Percentiles rank a stretch among this genome's conserved stretches.
phyloP scores from a whole-genome alignment of 169 alveolate genomes.

The Eimeria nieschulzi region DNA sequence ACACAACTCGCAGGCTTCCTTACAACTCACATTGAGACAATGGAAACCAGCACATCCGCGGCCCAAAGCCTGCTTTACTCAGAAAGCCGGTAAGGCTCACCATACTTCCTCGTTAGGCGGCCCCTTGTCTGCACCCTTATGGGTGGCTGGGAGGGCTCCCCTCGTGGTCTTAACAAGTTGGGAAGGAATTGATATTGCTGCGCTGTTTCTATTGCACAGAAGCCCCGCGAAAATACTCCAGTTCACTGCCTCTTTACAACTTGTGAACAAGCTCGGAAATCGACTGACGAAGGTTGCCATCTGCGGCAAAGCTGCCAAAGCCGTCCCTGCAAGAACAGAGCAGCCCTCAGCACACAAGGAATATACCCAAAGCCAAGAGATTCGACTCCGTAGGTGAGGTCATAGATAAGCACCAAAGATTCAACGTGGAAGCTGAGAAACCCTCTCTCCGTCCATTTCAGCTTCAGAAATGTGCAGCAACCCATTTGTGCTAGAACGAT shows the following conservation, averaged over 20 bases:
- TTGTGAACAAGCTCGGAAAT: constrained; percentile 86
- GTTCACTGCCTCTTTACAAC: constrained; percentile 86
- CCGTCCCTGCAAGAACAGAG: constrained; percentile 82
- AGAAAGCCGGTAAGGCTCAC: constrained; percentile 14
- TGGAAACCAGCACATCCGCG: background rate
- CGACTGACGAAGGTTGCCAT: constrained; percentile 88
- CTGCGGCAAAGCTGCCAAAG: constrained; percentile 91
- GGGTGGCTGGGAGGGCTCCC: constrained; percentile 74
- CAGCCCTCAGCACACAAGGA: background rate
- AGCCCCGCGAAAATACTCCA: constrained; percentile 85
- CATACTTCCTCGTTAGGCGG: constrained; percentile 65
- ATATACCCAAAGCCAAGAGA: too few species aligned
- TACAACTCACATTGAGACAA: background rate
- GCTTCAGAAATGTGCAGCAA: too few species aligned
- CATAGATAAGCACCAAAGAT: too few species aligned
- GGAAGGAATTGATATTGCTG: constrained; percentile 88
- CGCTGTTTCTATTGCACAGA: constrained; percentile 85
- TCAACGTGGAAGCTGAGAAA: too few species aligned
- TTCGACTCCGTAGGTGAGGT: too few species aligned
- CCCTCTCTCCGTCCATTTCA: too few species aligned
- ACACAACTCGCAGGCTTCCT: background rate
- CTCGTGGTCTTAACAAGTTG: constrained; percentile 81
- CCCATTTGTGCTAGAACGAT: too few species aligned
- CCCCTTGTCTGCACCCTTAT: constrained; percentile 59
- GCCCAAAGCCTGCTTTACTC: background rate